Base-by-base conservation (phyloP, 805 yeast genomes). In the Kuraishia cidri region DNA sequence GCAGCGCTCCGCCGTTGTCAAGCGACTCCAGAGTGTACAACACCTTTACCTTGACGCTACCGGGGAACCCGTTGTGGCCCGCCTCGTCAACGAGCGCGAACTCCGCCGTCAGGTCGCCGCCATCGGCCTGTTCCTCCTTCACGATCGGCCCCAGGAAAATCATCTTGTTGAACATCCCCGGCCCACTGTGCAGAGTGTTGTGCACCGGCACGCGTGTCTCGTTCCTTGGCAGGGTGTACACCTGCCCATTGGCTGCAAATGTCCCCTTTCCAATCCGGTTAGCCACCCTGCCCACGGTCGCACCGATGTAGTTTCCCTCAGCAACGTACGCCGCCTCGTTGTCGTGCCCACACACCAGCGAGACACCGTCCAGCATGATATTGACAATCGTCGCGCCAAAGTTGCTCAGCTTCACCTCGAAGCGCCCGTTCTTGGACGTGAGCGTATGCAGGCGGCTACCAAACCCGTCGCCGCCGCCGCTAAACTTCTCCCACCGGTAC, bases 11-110 rank as follows among this genome's bases (percentile, higher is more conserved):
- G n/a, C n/a, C n/a, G n/a, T n/a, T n/a, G n/a, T n/a, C n/a, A n/a
- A n/a, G n/a, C 19, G 52, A 50, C 29, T 44, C 48, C 21, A 74
- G 43, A 17, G 64, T 61, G 48, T 73, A 78, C 23, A 50, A 62
- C 20, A 72, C 74, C 11, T 41, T 41, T 8, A 66, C 64, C 25
- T 55, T 58, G 37, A 78, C 54, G 29, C 65, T 69, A 15, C 79
- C 81, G 11, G 84, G 84, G 54, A 72, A 77, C 10, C 79, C 81
- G 38, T 72, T 64, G n/a, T n/a, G n/a, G n/a, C n/a, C n/a, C 23
- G 9, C 23, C 10, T 20, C 23, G 34, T 75, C 79, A 24, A 60
- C 42, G 25, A 60, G 53, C 12, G 54, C 42, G 46, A 67, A 75
- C 29, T 51, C 56, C 37, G 61, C 41, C 9, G 56, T 40, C 28